Evolutionary conservation across 208 protist species (phyloP), one percentile per base, ranked within the genome.

Genomic region (Leishmania martiniquensis): DNA sequence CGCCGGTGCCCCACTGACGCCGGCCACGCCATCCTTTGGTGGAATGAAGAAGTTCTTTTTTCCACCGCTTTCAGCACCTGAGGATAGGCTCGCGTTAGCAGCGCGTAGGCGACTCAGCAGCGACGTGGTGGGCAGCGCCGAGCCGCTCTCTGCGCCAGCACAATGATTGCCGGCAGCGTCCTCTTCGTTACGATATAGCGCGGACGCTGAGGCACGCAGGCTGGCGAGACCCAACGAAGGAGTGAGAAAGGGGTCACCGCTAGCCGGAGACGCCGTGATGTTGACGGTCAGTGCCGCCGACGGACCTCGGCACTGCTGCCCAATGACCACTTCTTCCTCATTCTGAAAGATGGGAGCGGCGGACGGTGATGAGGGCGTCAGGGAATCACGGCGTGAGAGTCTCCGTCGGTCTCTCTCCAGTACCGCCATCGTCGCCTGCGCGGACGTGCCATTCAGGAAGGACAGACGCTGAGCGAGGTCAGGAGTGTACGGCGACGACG

Each of bases 401-500:
- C 78, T 83, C 55, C 78, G 73, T 12, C 79, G 73, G 60, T 75
- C 79, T 10, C 12, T 34, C 32, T 44, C 73, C 34, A 83, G 22
- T 12, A 59, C 54, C 6, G 66, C 45, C 22, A 75, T n/a, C n/a
- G 72, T 55, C 15, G 67, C 29, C 37, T 39, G 47, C 13, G 54
- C 57, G 15, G 79, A 52, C 37, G 73, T 75, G 44, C 79, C 73
- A 49, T 77, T 83, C 32, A 83, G 37, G 39, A 71, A 66, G 20
- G 79, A 67, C 10, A 83, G 73, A 9, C 79, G 74, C 15, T 59
- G 74, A 12, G 47, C 73, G 25, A 78, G 73, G n/a, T 83, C 73
- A 32, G 79, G 68, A 34, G 72, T 83, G 73, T 72, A 83, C 39
- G 79, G 74, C 42, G 79, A 74, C 7, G 72, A 44, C n/a, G 63